Base-by-base conservation (phyloP, 306 rosid genomes). In the Pyrus bretschneideri region DNA sequence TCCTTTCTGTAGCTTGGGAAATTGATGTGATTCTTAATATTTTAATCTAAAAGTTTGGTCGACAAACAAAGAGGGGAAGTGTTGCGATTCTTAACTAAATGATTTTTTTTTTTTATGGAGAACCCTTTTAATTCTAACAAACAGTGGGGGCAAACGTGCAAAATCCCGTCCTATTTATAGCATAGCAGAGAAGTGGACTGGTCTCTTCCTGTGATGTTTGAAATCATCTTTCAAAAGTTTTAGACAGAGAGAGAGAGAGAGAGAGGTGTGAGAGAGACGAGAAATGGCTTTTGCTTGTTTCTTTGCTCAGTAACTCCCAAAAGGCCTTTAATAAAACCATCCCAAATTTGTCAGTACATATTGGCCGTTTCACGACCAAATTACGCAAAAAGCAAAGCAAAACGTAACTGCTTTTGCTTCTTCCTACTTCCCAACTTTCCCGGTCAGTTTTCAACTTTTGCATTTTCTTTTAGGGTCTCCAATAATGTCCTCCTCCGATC, bases 401-500 rank as follows among this genome's bases (percentile, higher is more conserved):
- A 61, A 51, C 55, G 19, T 18, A 15, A 51, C 55, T 17, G 55
- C 55, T 51, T 51, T 18, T 31, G 29, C 35, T 65, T 57, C 57
- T 66, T 11, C 10, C n/a, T 9, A 31, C 64, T 67, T 35, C 67
- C 67, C 2, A 14, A 73, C 67, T 40, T 61, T 11, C 9, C 49
- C 62, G 14, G 4, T 58, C 5, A 29, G n/a, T 44, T 11, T 33
- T 27, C 11, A 12, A 9, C 62, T n/a, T 22, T 12, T 29, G 11
- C 62, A 59, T 9, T 65, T 62, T 58, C 49, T 52, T 71, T 45
- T 49, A 42, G 73, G 23, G 9, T 25, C 74, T 82, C 75, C 88
- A 82, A 86, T 87, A 83, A 90, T 90, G 96, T 87, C 97, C 79
- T 85, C 97, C 79, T 83, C 97, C 64, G 85, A 93, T 86, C 81